Base-by-base conservation (phyloP, 2,329 filamentous ascomycete genomes). In the Cadophora sp. region DNA sequence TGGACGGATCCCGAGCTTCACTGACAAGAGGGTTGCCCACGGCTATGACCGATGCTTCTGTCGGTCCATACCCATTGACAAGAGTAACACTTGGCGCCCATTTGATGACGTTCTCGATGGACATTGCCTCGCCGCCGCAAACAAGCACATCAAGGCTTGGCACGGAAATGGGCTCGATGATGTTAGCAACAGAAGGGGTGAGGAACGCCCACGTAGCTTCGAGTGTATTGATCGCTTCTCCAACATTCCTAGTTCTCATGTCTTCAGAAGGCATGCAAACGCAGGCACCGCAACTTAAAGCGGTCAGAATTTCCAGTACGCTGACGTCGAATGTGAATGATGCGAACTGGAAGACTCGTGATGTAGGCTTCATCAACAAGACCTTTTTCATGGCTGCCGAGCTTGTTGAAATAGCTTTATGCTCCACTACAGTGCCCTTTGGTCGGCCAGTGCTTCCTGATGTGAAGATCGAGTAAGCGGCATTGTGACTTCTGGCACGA, bases 231-330 rank as follows among this genome's bases (percentile, higher is more conserved):
- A 59, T 59, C 11, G 55, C 26, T 59, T 22, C 55, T 22, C 27
- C 55, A 3, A 59, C 24, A 59, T 59, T 37, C 8, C 34, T 37
- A 4, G 79, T 71, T n/a, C 79, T 73, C 22, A 79, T 73, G 11
- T 76, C 73, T 29, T 81, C 79, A 5, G 55, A 80, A 3, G 80
- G 79, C 19, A 81, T 74, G 60, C 80, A 81, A 7, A 81, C 74
- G 60, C 78, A 79, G 12, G 78, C 80, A 46, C 80, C 80, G 34
- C 74, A 68, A 50, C 77, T 72, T 19, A 82, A 75, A 1, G 70
- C 67, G 19, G 64, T 66, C 6, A 72, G 22, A 24, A 67, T 64
- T 9, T 73, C 69, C 2, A 31, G 29, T 12, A 69, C 61, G 34
- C 56, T 58, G n/a, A 63, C 61, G 65, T 73, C 72, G 51, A 65